Evolutionary conservation across 805 yeast species (phyloP), one percentile per base, ranked within the genome.

Genomic region (Starmerella floricola): DNA sequence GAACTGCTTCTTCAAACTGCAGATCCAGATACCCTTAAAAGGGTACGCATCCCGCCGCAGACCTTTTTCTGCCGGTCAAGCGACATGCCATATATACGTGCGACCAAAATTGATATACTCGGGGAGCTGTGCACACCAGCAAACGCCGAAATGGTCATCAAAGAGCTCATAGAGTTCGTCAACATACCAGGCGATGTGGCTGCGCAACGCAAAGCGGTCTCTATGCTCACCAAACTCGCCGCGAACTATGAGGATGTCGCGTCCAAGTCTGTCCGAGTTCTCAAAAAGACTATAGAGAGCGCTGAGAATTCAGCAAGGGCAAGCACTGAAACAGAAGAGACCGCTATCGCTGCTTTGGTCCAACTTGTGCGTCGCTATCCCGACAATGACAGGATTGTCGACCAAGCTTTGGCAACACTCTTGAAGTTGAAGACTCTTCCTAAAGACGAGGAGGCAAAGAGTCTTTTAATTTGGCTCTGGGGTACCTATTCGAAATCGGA

Each of bases 161-260:
- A 73, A 15, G 97, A 87, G 57, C 61, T 87, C 40, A 79, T 76
- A 48, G 94, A 81, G 53, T 87, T 87, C 59, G 93, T 36, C 13
- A 36, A 94, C 4, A 73, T 85, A 0, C 95, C 84, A 54, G 77
- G 83, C 12, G 95, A 87, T 59, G 72, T 78, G 19, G 79, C 80
- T 44, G 84, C 86, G 79, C 83, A 87, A 1, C 67, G 94, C 42
- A 82, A 85, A 54, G 86, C 96, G 0, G 76, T 88, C 3, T 64
- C 94, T 45, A 94, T 95, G 0, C 76, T 88, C 47, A 96, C 96
- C 2, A 83, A 86, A 55, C 64, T 88, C 17, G 94, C 95, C 0
- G 76, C 86, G 21, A 84, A 83, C 55, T 61, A 85, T 13, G 76
- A 74, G 20, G 59, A 59, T 8, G 75, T 82, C 0, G 77, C 87